Percentiles rank a stretch among this genome's conserved stretches.
Conservation (phyloP, 257 asterid genomes). For the Avicennia marina region DNA sequence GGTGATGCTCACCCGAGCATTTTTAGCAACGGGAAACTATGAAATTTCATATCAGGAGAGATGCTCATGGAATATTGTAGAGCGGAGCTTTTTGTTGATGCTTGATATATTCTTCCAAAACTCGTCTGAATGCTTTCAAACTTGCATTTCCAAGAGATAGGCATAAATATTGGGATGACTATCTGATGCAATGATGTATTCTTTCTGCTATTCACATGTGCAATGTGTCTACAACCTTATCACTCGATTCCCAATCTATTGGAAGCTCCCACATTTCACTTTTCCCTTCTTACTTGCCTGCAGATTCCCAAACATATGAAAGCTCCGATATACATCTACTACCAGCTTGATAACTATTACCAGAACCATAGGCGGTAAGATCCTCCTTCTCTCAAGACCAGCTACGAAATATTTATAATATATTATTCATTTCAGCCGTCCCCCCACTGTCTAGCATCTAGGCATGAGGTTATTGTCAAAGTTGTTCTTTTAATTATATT, state of each 20-base stretch:
- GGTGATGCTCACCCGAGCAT: not conserved
- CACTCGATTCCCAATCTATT: not conserved
- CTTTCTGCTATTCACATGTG: not conserved
- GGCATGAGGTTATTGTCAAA: not conserved
- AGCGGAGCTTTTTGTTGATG: not conserved
- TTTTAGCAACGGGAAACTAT: not conserved
- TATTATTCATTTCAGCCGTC: not conserved
- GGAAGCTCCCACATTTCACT: conserved; percentile 2
- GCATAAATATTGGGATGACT: not conserved
- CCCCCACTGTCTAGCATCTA: too few species aligned
- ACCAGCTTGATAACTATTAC: conserved; percentile 81
- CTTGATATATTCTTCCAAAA: not conserved
- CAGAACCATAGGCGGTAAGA: conserved; percentile 79
- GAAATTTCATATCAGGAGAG: not conserved
- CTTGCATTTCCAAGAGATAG: not conserved
- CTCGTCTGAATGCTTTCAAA: not conserved
- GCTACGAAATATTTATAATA: conserved; percentile 1
- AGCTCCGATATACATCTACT: conserved; percentile 68
- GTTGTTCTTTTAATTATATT: conserved; percentile 3
- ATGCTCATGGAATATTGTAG: not conserved
- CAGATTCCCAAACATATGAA: conserved; percentile 62
- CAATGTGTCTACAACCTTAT: not conserved
- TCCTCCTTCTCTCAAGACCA: conserved; percentile 5
- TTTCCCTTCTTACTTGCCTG: conserved; percentile 2
- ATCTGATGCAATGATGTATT: not conserved